Evolutionary conservation across 2,329 filamentous ascomycete species (phyloP).

Genomic region (Diplodia seriata): DNA sequence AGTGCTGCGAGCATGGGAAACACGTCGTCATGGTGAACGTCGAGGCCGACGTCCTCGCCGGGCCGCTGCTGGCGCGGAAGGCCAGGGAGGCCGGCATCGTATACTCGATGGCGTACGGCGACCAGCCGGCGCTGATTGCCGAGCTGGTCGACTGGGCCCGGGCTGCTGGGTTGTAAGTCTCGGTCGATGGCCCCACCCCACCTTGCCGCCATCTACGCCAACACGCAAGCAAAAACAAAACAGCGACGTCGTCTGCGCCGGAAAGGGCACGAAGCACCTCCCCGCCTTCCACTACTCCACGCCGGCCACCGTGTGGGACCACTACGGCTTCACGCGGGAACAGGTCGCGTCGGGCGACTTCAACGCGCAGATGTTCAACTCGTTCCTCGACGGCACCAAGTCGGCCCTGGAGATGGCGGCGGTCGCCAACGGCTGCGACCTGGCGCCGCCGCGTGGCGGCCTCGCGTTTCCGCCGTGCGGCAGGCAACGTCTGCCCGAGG

Average conservation of each 20-base stretch:
- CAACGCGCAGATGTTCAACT: slow-evolving; percentile 59
- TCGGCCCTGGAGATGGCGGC: slow-evolving; percentile 58
- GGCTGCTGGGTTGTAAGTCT: slow-evolving; percentile 49
- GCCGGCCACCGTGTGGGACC: slow-evolving; percentile 56
- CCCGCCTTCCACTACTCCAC: slow-evolving; percentile 56
- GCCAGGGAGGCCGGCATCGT: slow-evolving; percentile 56
- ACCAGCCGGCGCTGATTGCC: slow-evolving; percentile 55
- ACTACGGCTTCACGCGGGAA: slow-evolving; percentile 56
- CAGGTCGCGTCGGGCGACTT: slow-evolving; percentile 53
- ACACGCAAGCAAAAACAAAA: not conserved
- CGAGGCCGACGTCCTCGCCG: slow-evolving; percentile 55
- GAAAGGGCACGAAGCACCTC: slow-evolving; percentile 57
- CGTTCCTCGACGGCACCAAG: slow-evolving; percentile 58
- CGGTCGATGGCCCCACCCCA: too few relatives aligned
- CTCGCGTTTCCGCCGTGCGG: slow-evolving; percentile 56
- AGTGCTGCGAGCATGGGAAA: slow-evolving; percentile 56
- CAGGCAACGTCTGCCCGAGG: slow-evolving; percentile 51
- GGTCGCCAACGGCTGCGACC: slow-evolving; percentile 55
- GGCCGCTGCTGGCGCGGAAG: slow-evolving; percentile 51
- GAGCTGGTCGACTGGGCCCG: slow-evolving; percentile 55
- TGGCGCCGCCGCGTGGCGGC: slow-evolving; percentile 51
- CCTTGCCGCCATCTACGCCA: too few relatives aligned
- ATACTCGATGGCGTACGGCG: slow-evolving; percentile 57
- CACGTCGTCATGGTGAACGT: slow-evolving; percentile 59
- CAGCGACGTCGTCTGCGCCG: slow-evolving; percentile 52